Evolutionary conservation across 148 eudicot genomes (phyloP), one percentile per base, ranked within the genome.

Genomic region (Fagopyrum homotropicum): DNA sequence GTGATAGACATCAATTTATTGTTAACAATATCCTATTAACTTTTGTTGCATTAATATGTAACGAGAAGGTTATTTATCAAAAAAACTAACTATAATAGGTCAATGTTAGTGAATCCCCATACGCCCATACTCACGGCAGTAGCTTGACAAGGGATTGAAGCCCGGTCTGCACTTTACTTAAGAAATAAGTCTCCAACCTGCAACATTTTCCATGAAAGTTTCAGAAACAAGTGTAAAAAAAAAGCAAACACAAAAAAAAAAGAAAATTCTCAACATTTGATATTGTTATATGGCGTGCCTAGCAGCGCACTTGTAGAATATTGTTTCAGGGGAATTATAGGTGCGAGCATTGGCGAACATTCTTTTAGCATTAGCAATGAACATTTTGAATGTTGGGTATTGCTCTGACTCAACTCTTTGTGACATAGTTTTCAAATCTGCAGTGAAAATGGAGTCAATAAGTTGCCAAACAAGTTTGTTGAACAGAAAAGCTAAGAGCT

Each of bases 321-420:
- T 92, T 4, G 98, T 95, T 44, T 95, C 97, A 1, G 97, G 97
- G 64, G 93, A 89, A 75, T 95, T 95, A 73, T 92, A 95, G 45
- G 96, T 90, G 61, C 98, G 92, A 15, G 97, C 97, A 85, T 95
- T 95, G 29, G 83, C 79, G 80, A 91, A 95, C 98, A 95, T 95
- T 78, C 97, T 92, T 79, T 77, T 81, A 14, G 80, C 92, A 82
- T 95, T 97, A 19, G 96, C 92, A 52, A 89, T 77, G 79, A 95
- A 95, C 98, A 95, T 95, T 80, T 95, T 97, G 29, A 95, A 84
- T 0, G 98, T 95, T 56, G 90, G 88, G 51, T 87, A 95, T 76
- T 76, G 84, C 87, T 92, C 98, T 4, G 97, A 91, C 46, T 95
- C 98, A 47, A 95, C 98, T 64, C 98, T 88, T 83, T 89, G 92